phyloP scores from a whole-genome alignment of 2,329 filamentous ascomycete species.

The Sporothrix dimorphospora region DNA sequence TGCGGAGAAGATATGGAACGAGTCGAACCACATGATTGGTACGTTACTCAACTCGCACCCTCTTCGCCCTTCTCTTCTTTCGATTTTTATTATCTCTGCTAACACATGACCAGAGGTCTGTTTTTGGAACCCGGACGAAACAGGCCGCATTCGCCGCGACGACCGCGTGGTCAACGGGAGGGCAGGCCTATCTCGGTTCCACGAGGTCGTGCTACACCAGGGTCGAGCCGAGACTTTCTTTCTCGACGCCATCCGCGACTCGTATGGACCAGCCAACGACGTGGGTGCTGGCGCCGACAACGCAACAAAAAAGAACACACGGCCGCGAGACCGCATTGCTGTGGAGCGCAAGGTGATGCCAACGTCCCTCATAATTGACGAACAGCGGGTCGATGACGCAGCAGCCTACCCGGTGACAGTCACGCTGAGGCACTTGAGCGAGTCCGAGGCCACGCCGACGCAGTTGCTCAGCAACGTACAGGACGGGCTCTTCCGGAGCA shows the following conservation, averaged over 20 bases:
- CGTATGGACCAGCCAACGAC: conserved; percentile 22
- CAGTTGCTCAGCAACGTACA: conserved; percentile 45
- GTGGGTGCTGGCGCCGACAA: conserved; percentile 22
- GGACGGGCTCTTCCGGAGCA: conserved; percentile 60
- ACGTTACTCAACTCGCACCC: neutral
- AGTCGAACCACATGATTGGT: conserved; percentile 67
- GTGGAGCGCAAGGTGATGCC: conserved; percentile 63
- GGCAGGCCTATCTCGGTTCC: conserved; percentile 63
- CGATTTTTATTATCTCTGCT: neutral
- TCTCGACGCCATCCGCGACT: conserved; percentile 34
- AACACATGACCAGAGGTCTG: conserved; percentile 48
- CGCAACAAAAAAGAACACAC: conserved; percentile 2
- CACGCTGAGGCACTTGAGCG: conserved; percentile 56
- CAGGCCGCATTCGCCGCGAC: conserved; percentile 60
- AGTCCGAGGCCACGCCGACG: conserved; percentile 56
- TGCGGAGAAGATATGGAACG: conserved; percentile 64
- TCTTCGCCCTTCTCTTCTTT: neutral
- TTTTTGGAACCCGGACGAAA: conserved; percentile 64
- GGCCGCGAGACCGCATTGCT: conserved; percentile 38
- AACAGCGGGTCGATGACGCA: conserved; percentile 49
- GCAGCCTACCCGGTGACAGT: conserved; percentile 61
- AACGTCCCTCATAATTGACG: conserved; percentile 54
- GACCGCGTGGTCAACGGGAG: conserved; percentile 66
- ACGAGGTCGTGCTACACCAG: conserved; percentile 70
- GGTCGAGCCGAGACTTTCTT: conserved; percentile 71